Base-by-base conservation (phyloP, 768 basidiomycete genomes). In the Tylopilus intermedius region DNA sequence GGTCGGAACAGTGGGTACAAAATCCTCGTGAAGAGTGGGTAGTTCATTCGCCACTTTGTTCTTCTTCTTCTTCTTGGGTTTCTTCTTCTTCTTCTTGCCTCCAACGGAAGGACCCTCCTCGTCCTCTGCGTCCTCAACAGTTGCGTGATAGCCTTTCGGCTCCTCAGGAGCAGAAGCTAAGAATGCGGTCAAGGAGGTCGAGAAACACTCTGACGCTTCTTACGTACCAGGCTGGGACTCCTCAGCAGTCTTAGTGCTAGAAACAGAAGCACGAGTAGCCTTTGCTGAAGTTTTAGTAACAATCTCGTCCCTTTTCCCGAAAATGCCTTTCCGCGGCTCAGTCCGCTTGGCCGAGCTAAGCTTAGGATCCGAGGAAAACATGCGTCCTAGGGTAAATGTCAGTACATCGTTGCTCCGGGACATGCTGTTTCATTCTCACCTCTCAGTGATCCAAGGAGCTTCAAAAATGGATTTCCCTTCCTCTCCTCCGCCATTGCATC, bases 381-480 rank as follows among this genome's bases (percentile, higher is more conserved):
- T 76, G 14, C 88, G 84, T 8, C 87, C 87, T 88, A 30, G 9
- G 22, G 33, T 18, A 24, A 3, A 30, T n/a, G 33, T 68, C 24
- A 59, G 41, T 30, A 3, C 9, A 37, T 7, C 7, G 43, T 14
- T 24, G 4, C 4, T n/a, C 29, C 11, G 22, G 24, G 27, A 42
- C 15, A 26, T 8, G 0, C 5, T 8, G 5, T 5, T 38, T 13
- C 22, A 41, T 35, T 56, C 69, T 33, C 50, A 83, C 89, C 90
- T 79, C 84, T 77, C 52, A 92, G 65, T 13, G 86, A 84, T 33
- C 84, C 83, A 57, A 93, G 72, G 33, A 90, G 67, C 64, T 84
- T 90, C 60, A 91, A 66, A 66, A 93, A 90, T 0, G 88, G 86
- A 62, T 92, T 93, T 18, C 76, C 79, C 62, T 83, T 84, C 48